A percentile compares a stretch with the other conserved stretches of the same genome.
These are phyloP conservation scores for Ophiostoma tasmaniense DNA, from an alignment of 2,329 filamentous ascomycete genomes.

Conservation along the genomic window DNA sequence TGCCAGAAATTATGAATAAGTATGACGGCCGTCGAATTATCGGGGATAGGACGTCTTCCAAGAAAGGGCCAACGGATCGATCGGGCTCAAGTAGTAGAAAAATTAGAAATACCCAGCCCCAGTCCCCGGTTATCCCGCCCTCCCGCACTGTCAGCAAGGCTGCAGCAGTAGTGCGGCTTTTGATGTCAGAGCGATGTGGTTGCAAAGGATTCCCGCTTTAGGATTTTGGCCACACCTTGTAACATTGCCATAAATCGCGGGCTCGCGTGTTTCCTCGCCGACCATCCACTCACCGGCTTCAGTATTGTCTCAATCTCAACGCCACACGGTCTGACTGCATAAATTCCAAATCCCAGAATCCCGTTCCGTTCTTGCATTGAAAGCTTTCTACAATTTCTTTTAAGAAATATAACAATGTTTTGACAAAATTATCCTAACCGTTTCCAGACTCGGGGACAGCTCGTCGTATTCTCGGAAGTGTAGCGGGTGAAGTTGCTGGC, in stretches of 20 bases:
- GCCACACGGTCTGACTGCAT: neutral
- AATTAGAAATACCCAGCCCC: neutral
- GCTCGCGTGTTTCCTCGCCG: neutral
- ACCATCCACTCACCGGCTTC: neutral
- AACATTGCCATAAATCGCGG: neutral
- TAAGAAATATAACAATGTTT: too few species aligned
- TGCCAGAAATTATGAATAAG: neutral
- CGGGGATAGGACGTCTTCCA: neutral
- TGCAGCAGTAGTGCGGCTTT: neutral
- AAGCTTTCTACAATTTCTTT: too few species aligned
- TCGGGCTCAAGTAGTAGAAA: neutral
- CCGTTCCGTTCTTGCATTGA: neutral
- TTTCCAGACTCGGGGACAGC: neutral
- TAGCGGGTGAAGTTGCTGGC: neutral
- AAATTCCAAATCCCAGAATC: neutral
- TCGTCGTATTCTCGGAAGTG: neutral
- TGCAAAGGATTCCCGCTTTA: neutral
- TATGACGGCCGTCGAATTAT: neutral
- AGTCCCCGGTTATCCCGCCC: neutral
- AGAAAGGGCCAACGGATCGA: neutral
- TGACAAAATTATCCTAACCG: neutral
- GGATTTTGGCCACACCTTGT: neutral
- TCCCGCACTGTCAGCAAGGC: neutral
- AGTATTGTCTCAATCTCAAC: neutral
- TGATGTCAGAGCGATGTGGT: neutral